Conservation (phyloP, 2,329 filamentous ascomycete genomes). For the Apiospora pterosperma region DNA sequence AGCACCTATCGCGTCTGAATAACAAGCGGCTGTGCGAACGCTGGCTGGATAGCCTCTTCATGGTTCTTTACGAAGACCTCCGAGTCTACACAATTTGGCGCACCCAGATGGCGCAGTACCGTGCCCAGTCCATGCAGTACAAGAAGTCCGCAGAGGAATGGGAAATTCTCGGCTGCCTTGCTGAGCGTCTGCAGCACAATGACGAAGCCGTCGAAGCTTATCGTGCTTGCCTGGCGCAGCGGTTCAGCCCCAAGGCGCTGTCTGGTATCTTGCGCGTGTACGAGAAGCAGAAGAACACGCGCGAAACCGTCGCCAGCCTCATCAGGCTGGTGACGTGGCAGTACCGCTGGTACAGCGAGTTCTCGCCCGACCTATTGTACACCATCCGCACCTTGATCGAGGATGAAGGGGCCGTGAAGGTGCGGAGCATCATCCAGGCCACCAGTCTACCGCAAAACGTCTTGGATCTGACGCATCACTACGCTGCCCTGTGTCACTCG, state of each 20-base stretch:
- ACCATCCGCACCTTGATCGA: constrained; percentile 91
- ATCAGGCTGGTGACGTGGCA: constrained; percentile 96
- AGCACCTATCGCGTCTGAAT: constrained; percentile 84
- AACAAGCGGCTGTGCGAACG: constrained; percentile 96
- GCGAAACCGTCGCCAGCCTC: constrained; percentile 78
- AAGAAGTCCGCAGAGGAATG: constrained; percentile 96
- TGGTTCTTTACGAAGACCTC: constrained; percentile 97
- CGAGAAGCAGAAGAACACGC: constrained; percentile 72
- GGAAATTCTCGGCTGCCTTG: constrained; percentile 93
- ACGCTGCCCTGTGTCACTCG: constrained; percentile 88
- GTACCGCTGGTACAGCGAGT: constrained; percentile 99
- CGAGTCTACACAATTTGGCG: constrained; percentile 99
- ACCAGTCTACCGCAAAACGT: constrained; percentile 92
- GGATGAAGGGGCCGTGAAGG: constrained; percentile 95
- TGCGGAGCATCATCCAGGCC: constrained; percentile 94
- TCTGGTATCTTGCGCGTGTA: constrained; percentile 78
- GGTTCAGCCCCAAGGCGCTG: constrained; percentile 92
- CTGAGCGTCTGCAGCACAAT: constrained; percentile 85
- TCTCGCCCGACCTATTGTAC: constrained; percentile 86
- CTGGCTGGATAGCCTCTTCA: constrained; percentile 98
- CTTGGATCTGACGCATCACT: constrained; percentile 91
- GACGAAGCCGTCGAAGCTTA: constrained; percentile 94
- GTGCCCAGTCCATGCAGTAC: constrained; percentile 90
- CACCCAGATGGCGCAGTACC: constrained; percentile 94
- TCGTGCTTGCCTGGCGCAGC: constrained; percentile 77